phyloP scores from a whole-genome alignment of 768 basidiomycete genomes.

The Tremella mesenterica region DNA sequence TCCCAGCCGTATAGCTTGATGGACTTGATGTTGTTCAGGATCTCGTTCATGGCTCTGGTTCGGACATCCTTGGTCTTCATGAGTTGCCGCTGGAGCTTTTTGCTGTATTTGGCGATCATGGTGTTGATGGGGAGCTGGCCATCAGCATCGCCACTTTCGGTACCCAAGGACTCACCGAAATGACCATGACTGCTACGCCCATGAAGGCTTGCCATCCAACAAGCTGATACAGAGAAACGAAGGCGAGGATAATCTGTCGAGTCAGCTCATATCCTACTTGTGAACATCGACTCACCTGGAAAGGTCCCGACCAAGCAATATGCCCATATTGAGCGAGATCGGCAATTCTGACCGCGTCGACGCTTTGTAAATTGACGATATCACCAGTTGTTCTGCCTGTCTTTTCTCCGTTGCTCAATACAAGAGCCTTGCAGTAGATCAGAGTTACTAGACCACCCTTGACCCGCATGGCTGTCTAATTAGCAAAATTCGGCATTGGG shows the following conservation, averaged over 20 bases:
- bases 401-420: constrained; percentile 77
- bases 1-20: constrained; percentile 76
- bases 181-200: constrained; percentile 76
- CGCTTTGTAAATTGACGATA: constrained; percentile 88
- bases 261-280: not conserved
- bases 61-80: constrained; percentile 79
- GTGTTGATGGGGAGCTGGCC: constrained; percentile 34
- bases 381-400: constrained; percentile 70
- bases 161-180: constrained; percentile 52
- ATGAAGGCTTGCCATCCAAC: constrained; percentile 87
- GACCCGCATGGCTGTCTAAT: constrained; percentile 60
- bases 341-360: constrained; percentile 47
- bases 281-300: constrained; percentile 51
- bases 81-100: constrained; percentile 66
- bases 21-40: constrained; percentile 84
- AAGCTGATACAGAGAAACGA: constrained; percentile 77
- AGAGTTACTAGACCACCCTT: constrained; percentile 75
- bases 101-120: constrained; percentile 28
- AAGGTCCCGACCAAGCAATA: constrained; percentile 74
- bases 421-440: constrained; percentile 77
- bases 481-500: constrained; percentile 17
- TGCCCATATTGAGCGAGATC: constrained; percentile 52
- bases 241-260: constrained; percentile 69
- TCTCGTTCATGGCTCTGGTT: constrained; percentile 70
- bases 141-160: not conserved